Evolutionary conservation across 495 filamentous ascomycete species (phyloP), one percentile per base, ranked within the genome.

Genomic region (Pyronema omphalodes): DNA sequence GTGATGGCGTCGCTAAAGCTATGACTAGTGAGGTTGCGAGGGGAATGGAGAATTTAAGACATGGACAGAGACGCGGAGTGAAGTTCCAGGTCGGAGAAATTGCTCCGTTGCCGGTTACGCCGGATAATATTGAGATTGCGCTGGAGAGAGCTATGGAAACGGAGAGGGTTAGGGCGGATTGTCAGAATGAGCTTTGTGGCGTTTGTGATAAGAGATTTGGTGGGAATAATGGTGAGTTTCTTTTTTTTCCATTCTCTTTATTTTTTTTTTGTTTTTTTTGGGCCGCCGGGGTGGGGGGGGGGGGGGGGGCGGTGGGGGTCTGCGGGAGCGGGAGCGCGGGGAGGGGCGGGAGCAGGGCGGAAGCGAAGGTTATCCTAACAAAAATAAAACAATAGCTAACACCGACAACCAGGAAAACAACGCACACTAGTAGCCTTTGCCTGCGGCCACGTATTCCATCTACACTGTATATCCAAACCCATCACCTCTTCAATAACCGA

Each of bases 371-470:
- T n/a, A n/a, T n/a, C n/a, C n/a, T n/a, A n/a, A n/a, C n/a, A n/a
- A n/a, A n/a, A n/a, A n/a, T n/a, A n/a, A n/a, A n/a, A n/a, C n/a
- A n/a, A n/a, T n/a, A n/a, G n/a, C n/a, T n/a, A n/a, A n/a, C n/a
- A n/a, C 23, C 23, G 23, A 29, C 6, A 84, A 88, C 61, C 73
- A 69, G 49, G 80, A 89, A 57, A 15, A n/a, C 52, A 35, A 6
- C 34, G 29, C 6, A 84, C 85, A 7, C 77, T 98, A 7, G 75
- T 96, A 7, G 88, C 84, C 34, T 98, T 95, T 58, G 83, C 84
- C 5, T 98, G 91, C 66, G 82, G 84, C 0, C 88, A 98, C 61
- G 76, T 88, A 34, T 98, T 88, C 68, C 91, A 98, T 59, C 71
- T 95, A 6, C 73, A 78, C 7, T 91, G 93, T 61, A 68, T 98